Evolutionary conservation across 2,329 filamentous ascomycete genomes (phyloP).

Genomic region (Alternaria tenuissima): DNA sequence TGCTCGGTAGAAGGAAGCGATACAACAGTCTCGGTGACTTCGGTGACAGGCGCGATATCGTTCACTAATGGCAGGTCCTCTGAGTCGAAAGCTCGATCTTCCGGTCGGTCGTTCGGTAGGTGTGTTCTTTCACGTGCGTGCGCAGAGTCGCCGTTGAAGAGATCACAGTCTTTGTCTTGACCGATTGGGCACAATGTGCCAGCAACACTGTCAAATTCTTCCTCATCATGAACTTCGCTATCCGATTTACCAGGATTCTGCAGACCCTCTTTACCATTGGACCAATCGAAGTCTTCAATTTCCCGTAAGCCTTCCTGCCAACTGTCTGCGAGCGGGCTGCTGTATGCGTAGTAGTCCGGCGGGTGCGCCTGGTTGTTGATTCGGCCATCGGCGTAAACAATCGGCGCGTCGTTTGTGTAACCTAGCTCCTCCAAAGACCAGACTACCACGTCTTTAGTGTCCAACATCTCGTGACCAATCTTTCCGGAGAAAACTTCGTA

Average conservation of each 20-base stretch:
- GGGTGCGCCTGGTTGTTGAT: slow-evolving; percentile 11
- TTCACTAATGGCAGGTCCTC: not conserved
- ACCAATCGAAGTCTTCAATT: slow-evolving; percentile 41
- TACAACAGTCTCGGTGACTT: not conserved
- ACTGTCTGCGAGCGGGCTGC: not conserved
- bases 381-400: slow-evolving; percentile 9
- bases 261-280: not conserved
- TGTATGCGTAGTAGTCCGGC: slow-evolving; percentile 20
- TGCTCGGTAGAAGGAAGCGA: not conserved
- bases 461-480: not conserved
- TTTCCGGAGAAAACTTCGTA: not conserved
- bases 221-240: not conserved
- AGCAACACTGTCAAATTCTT: not conserved
- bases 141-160: too few relatives aligned
- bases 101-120: not conserved
- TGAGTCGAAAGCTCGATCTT: not conserved
- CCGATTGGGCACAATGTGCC: not conserved
- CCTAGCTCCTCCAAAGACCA: slow-evolving; percentile 14
- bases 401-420: slow-evolving; percentile 3
- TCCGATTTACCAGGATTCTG: not conserved
- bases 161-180: not conserved
- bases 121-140: not conserved
- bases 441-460: not conserved
- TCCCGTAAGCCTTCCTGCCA: slow-evolving; percentile 33
- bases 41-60: not conserved